Evolutionary conservation across 495 filamentous ascomycete species (phyloP).

Genomic region (Tricharina praecox): DNA sequence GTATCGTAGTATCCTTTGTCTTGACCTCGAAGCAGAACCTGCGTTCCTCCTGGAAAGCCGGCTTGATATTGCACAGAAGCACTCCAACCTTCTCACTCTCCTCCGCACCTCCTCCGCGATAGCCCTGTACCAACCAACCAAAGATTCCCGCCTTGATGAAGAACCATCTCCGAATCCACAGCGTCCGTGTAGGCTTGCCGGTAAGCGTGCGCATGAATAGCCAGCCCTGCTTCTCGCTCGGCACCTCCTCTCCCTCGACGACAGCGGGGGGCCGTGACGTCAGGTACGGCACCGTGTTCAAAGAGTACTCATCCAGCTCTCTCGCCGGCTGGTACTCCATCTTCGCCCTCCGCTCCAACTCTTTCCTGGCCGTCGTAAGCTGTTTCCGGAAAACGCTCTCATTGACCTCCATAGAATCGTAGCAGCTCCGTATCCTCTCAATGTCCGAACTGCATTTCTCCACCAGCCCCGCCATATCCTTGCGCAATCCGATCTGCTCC

Average conservation of each 20-base stretch:
- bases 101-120: conserved; percentile 70
- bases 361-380: conserved; percentile 56
- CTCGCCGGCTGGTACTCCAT: conserved; percentile 57
- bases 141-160: conserved; percentile 91
- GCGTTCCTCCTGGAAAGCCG: conserved; percentile 79
- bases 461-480: conserved; percentile 39
- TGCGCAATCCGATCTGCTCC: conserved; percentile 54
- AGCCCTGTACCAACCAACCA: conserved; percentile 80
- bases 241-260: conserved; percentile 10
- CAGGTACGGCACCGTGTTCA: conserved; percentile 69
- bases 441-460: conserved; percentile 56
- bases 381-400: conserved; percentile 66
- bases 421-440: conserved; percentile 80
- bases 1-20: conserved; percentile 79
- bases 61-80: conserved; percentile 76
- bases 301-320: conserved; percentile 82
- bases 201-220: conserved; percentile 64
- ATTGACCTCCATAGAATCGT: conserved; percentile 72
- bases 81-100: conserved; percentile 95
- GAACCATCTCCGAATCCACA: conserved; percentile 85
- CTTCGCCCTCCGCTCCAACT: conserved; percentile 68
- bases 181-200: conserved; percentile 72
- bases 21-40: conserved; percentile 98
- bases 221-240: conserved; percentile 82
- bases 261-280: conserved; percentile 37